Percentiles rank a stretch among this genome's conserved stretches.
phyloP scores from a whole-genome alignment of 345 rosid genomes.

The Lepidium africanum region DNA sequence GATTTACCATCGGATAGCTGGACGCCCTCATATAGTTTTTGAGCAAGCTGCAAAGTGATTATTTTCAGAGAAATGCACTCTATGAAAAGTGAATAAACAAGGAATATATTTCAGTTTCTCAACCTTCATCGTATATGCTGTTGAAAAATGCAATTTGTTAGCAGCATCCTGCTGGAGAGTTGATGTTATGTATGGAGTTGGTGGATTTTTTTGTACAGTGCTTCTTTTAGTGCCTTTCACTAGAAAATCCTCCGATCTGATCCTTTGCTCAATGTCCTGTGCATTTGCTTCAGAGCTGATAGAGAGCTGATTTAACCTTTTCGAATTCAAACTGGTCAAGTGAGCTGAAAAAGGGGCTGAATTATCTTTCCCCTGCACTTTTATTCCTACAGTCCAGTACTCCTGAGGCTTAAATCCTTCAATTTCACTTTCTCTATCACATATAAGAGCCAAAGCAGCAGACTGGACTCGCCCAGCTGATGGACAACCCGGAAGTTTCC shows the following conservation, averaged over 20 bases:
- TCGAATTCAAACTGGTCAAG: conserved; percentile 57
- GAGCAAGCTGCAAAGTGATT: conserved; percentile 69
- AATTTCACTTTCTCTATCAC: conserved; percentile 90
- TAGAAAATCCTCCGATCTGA: conserved; percentile 41
- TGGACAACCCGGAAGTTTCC: conserved; percentile 93
- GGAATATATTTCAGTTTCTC: conserved; percentile 5
- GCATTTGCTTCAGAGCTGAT: conserved; percentile 54
- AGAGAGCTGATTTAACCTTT: conserved; percentile 71
- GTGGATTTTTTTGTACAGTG: conserved; percentile 60
- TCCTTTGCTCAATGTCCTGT: conserved; percentile 45
- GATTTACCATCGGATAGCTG: conserved; percentile 62
- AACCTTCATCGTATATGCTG: conserved; percentile 87
- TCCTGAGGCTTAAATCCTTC: conserved; percentile 81
- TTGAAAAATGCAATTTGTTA: conserved; percentile 67
- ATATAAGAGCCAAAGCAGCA: conserved; percentile 85
- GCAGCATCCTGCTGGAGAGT: conserved; percentile 99
- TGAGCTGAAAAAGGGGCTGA: conserved; percentile 43
- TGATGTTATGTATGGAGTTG: conserved; percentile 92
- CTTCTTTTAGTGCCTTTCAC: conserved; percentile 53
- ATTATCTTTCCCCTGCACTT: conserved; percentile 34
- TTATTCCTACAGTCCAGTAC: conserved; percentile 69
- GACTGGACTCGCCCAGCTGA: conserved; percentile 99
- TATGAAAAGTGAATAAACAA: not conserved
- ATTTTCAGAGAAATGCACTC: conserved; percentile 11
- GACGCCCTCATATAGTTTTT: conserved; percentile 93